Conservation (phyloP, 192 early-diverging fungal genomes). For the Backusella macrospora region DNA sequence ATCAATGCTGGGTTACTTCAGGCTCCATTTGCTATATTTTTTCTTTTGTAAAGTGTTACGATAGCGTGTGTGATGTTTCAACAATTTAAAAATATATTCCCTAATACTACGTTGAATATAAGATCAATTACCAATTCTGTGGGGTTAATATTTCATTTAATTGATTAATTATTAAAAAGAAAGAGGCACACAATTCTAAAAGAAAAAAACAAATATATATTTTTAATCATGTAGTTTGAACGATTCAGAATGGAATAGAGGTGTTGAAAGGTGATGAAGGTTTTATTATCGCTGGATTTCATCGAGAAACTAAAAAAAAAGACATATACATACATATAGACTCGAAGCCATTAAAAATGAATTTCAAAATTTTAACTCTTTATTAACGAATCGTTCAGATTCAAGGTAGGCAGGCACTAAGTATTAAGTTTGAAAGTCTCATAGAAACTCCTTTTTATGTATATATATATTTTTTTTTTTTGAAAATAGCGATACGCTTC, state of each 20-base stretch:
- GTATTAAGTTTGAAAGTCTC: background rate
- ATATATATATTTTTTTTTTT: background rate
- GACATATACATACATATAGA: background rate
- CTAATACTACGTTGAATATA: slow-evolving; percentile 16
- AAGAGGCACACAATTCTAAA: background rate
- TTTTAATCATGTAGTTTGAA: background rate
- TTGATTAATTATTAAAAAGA: background rate
- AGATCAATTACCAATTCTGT: slow-evolving; percentile 17
- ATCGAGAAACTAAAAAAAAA: too few relatives aligned
- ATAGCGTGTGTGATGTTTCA: slow-evolving; percentile 17
- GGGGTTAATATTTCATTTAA: background rate
- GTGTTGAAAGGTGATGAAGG: slow-evolving; percentile 10
- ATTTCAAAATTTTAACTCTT: slow-evolving; percentile 24
- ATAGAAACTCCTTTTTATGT: background rate
- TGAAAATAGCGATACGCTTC: background rate
- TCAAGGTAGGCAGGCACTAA: background rate
- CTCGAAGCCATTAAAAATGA: slow-evolving; percentile 22
- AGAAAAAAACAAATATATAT: background rate
- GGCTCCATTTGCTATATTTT: background rate
- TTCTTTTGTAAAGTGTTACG: background rate
- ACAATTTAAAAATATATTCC: slow-evolving; percentile 32
- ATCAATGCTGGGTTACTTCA: too few relatives aligned
- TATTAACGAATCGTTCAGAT: slow-evolving; percentile 1
- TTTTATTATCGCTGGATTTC: too few relatives aligned
- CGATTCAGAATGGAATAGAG: slow-evolving; percentile 17